A percentile compares a stretch with the other conserved stretches of the same genome.
Evolutionary conservation across 177 flowering plant genomes (phyloP).

Genomic region (Vitis hybrid): DNA sequence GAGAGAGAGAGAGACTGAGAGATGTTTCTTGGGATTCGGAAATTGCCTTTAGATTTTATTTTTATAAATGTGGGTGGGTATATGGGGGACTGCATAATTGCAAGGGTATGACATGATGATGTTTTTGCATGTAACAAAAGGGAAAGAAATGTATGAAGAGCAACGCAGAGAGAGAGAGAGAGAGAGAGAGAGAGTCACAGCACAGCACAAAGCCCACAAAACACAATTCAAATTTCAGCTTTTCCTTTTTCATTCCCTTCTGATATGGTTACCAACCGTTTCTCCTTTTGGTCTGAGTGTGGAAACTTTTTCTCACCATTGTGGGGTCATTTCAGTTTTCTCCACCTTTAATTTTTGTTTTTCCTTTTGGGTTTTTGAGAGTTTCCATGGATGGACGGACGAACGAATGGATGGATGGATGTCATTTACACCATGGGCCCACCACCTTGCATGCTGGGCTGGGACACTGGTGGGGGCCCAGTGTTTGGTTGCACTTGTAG

Average conservation of each 20-base stretch:
- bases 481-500: constrained; percentile 1
- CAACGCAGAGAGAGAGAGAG: neutral
- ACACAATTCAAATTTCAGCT: constrained; percentile 52
- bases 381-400: no score
- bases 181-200: neutral
- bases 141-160: constrained; percentile 1
- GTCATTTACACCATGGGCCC: constrained; percentile 5
- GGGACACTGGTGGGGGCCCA: constrained; percentile 6
- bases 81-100: constrained; percentile 65
- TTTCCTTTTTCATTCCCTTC: constrained; percentile 25
- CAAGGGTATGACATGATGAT: constrained; percentile 22
- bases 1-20: no score
- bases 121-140: constrained; percentile 16
- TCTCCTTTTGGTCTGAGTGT: constrained; percentile 7
- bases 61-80: constrained; percentile 9
- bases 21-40: constrained; percentile 45
- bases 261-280: constrained; percentile 29
- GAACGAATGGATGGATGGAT: no score
- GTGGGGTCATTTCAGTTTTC: constrained; percentile 14
- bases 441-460: constrained; percentile 15
- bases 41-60: constrained; percentile 15
- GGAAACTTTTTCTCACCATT: constrained; percentile 13
- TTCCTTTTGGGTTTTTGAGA: neutral
- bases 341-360: neutral
- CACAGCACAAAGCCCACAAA: constrained; percentile 3